Evolutionary conservation across 257 asterid species (phyloP), one percentile per base, ranked within the genome.

Genomic region (Knoxia roxburghii): DNA sequence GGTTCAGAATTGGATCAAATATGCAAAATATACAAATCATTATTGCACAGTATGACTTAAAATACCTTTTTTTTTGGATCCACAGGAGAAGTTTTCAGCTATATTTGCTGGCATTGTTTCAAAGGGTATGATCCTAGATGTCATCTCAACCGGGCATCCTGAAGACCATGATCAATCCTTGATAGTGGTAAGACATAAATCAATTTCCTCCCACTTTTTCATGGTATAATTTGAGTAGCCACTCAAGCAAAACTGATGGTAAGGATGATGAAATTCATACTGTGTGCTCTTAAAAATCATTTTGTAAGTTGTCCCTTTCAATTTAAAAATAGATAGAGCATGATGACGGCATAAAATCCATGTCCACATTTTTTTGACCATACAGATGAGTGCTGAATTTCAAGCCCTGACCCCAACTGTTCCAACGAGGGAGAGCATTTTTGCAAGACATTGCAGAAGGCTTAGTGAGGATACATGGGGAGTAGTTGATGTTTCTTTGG

Each of bases 401-500:
- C 90, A 82, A 8, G 80, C 75, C 10, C 86, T 89, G 3, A 70
- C 86, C 3, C 88, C 88, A 13, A 45, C 76, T 0, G 77, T 83
- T 15, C 85, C 90, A n/a, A 79, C 84, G 0, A 76, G 90, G 0
- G 79, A 83, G 49, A 69, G 71, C 71, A 61, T 65, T 41, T 88
- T 88, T 0, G 17, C 72, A 5, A 71, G 95, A 41, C 57, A 77
- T 11, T 81, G 87, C 37, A 78, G 69, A 23, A 74, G 50, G 20
- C 76, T 68, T 3, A 40, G 8, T 41, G 84, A 82, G 3, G 77
- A 76, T n/a, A 72, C 54, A 2, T 87, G 90, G 90, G 88, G 52
- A 0, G 69, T 87, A 1, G 86, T 85, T 12, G 92, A 87, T 62
- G 88, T 87, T 41, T 83, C 92, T 6, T 30, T 74, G 1, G 92